Evolutionary conservation across 768 basidiomycete genomes (phyloP), one percentile per base, ranked within the genome.

Genomic region (Coprinellus micaceus): DNA sequence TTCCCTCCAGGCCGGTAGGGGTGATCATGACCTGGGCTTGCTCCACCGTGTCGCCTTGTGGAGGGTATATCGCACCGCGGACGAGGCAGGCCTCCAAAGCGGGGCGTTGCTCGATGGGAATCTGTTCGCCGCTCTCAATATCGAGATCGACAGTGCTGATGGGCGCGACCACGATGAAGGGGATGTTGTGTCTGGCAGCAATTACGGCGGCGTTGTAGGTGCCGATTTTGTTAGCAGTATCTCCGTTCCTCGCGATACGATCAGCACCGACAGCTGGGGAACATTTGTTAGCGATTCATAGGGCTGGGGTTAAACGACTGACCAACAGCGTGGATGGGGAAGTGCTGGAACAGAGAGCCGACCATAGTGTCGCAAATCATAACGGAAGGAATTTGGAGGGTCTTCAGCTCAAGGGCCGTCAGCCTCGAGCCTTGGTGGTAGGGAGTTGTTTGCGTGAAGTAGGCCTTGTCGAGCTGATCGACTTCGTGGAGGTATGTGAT

Each of bases 341-440:
- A 80, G 66, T 94, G 84, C 66, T 95, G 92, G 76, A 98, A 91
- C 51, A 98, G 73, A 0, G 93, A 95, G 9, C 96, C 96, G 17
- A 98, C 91, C 90, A 97, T 97, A 33, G 92, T 96, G 66, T 98
- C 96, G 66, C 94, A 96, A 47, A 98, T 87, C 93, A 98, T 96
- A 4, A 88, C 85, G 3, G 90, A 89, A 0, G 93, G 89, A 13
- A 95, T 88, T 33, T 83, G 75, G 44, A 98, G 81, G 3, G 87
- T 88, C 61, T 91, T 84, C 24, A 98, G 81, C 65, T 98, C 96
- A 52, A 95, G 73, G 2, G 94, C 88, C 4, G 96, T 98, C 48
- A 98, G 78, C 59, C 95, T 77, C 44, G 89, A 91, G 24, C 94
- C 95, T 72, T 98, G 93, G 69, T 95, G 92, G 69, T 96, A 96